Percentiles rank a stretch among this genome's conserved stretches.
phyloP scores from a whole-genome alignment of 2,329 filamentous ascomycete genomes.

The Trichoderma brevicompactum region DNA sequence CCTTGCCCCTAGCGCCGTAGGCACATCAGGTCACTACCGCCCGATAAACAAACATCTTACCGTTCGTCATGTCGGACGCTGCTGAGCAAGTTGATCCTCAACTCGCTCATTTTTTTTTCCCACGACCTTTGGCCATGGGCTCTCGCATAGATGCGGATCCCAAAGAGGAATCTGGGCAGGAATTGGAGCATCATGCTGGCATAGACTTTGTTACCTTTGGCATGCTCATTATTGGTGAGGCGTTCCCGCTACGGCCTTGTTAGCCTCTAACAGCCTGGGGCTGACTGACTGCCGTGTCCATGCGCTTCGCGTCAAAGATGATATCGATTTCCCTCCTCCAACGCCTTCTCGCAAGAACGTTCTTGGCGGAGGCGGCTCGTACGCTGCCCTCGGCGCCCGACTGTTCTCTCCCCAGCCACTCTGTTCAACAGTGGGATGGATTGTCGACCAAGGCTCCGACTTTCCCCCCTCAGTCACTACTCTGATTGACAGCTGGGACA shows the following conservation, averaged over 20 bases:
- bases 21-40: constrained; percentile 19
- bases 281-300: constrained; percentile 21
- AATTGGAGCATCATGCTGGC: constrained; percentile 10
- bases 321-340: constrained; percentile 82
- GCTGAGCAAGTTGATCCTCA: constrained; percentile 6
- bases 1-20: constrained; percentile 5
- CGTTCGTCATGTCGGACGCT: not conserved
- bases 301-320: constrained; percentile 61
- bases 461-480: constrained; percentile 71
- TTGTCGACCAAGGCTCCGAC: constrained; percentile 86
- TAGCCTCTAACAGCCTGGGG: constrained; percentile 17
- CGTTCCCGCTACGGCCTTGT: constrained; percentile 14
- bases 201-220: constrained; percentile 72
- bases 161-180: constrained; percentile 6
- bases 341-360: constrained; percentile 72
- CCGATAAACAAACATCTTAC: constrained; percentile 6
- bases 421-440: constrained; percentile 79
- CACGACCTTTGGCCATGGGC: constrained; percentile 13
- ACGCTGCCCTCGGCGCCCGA: constrained; percentile 84
- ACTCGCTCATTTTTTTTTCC: not conserved
- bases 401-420: constrained; percentile 74
- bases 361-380: constrained; percentile 87
- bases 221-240: constrained; percentile 74
- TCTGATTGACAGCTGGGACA: constrained; percentile 75
- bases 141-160: constrained; percentile 11